Percentiles rank a stretch among this genome's conserved stretches.
phyloP scores from a whole-genome alignment of 2,329 filamentous ascomycete genomes.

The Geosmithia putterillii region DNA sequence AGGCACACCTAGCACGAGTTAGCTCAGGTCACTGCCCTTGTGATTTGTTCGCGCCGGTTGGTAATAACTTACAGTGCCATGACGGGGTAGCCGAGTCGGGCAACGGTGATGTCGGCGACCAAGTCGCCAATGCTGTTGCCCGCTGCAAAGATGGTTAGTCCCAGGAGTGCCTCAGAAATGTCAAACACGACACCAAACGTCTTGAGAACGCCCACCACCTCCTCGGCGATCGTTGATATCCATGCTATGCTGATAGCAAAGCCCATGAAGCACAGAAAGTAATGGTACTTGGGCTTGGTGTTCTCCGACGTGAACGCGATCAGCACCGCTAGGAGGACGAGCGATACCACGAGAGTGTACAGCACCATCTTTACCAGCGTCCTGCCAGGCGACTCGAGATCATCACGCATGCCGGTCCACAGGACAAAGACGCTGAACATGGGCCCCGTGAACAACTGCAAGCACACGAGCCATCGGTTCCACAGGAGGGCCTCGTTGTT shows the following conservation, averaged over 20 bases:
- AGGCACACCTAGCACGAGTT: slow-evolving; percentile 50
- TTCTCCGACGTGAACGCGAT: slow-evolving; percentile 56
- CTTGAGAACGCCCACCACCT: slow-evolving; percentile 92
- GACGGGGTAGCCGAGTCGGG: slow-evolving; percentile 83
- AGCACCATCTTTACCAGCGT: slow-evolving; percentile 45
- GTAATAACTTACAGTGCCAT: slow-evolving; percentile 60
- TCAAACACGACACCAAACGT: slow-evolving; percentile 81
- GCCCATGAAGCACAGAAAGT: slow-evolving; percentile 73
- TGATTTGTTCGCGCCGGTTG: not conserved
- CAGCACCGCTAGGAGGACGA: slow-evolving; percentile 53
- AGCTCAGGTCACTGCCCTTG: not conserved
- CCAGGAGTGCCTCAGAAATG: slow-evolving; percentile 90
- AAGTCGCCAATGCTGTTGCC: slow-evolving; percentile 92
- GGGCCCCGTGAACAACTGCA: slow-evolving; percentile 81
- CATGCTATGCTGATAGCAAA: slow-evolving; percentile 88
- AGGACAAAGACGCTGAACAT: slow-evolving; percentile 68
- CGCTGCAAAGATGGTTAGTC: slow-evolving; percentile 90
- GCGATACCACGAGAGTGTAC: slow-evolving; percentile 55
- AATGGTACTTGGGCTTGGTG: slow-evolving; percentile 60
- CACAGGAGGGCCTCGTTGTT: slow-evolving; percentile 45
- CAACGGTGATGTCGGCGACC: slow-evolving; percentile 89
- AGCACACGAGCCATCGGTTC: slow-evolving; percentile 81
- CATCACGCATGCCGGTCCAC: slow-evolving; percentile 55
- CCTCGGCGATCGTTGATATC: slow-evolving; percentile 91
- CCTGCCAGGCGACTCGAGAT: slow-evolving; percentile 36